Conservation (phyloP, 1,139 yeast genomes). For the Eremothecium sinecaudum region DNA sequence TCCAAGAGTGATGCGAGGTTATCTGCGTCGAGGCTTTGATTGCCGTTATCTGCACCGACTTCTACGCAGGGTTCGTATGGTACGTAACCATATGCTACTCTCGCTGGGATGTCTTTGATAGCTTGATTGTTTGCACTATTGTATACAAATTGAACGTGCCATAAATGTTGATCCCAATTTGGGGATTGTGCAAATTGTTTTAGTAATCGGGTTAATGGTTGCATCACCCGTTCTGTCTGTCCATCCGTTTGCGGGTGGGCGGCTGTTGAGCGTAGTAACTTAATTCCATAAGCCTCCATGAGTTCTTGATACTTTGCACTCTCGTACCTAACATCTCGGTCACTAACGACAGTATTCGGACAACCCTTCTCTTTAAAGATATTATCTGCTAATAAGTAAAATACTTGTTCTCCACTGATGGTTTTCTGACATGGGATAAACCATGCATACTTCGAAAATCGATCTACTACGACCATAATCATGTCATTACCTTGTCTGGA, state of each 20-base stretch:
- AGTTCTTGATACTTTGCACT: conserved; percentile 9
- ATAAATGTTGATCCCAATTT: conserved; percentile 14
- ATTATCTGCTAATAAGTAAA: background rate
- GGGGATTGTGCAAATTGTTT: conserved; percentile 8
- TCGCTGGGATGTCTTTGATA: conserved; percentile 9
- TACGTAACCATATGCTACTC: conserved; percentile 10
- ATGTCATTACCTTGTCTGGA: conserved; percentile 6
- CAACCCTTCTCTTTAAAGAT: background rate
- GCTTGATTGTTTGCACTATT: conserved; percentile 8
- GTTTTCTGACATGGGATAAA: conserved; percentile 2
- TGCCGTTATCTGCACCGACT: background rate
- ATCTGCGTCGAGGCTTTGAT: conserved; percentile 1
- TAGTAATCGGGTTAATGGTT: conserved; percentile 12
- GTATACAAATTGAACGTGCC: conserved; percentile 14
- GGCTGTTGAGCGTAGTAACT: conserved; percentile 14
- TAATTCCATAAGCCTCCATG: conserved; percentile 11
- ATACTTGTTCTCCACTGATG: background rate
- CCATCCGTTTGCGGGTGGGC: conserved; percentile 24
- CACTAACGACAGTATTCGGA: conserved; percentile 12
- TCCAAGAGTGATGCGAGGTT: conserved; percentile 6
- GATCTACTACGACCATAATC: conserved; percentile 14
- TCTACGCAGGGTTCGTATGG: conserved; percentile 9
- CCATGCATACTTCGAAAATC: conserved; percentile 10
- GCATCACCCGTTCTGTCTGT: conserved; percentile 19
- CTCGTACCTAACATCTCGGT: conserved; percentile 13